Evolutionary conservation across 768 basidiomycete species (phyloP).

Genomic region (Boletales sp.): DNA sequence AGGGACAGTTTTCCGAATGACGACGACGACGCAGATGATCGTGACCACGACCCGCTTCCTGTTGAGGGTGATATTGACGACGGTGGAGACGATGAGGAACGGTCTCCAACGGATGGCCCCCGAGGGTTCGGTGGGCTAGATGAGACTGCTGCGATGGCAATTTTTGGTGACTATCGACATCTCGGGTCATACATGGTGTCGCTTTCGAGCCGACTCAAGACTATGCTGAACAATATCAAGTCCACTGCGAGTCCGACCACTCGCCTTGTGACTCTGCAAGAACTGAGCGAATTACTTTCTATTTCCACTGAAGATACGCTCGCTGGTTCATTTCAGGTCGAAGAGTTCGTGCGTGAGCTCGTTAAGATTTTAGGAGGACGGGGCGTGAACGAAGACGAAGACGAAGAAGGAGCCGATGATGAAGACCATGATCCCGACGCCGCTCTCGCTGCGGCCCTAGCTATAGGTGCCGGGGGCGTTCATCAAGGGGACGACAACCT

Average conservation of each 20-base stretch:
- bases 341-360: constrained; percentile 87
- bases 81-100: constrained; percentile 37
- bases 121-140: constrained; percentile 52
- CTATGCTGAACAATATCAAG: constrained; percentile 87
- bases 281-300: constrained; percentile 89
- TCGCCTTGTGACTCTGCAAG: constrained; percentile 86
- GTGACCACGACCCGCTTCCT: constrained; percentile 44
- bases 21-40: constrained; percentile 42
- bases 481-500: constrained; percentile 82
- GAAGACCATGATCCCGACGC: constrained; percentile 78
- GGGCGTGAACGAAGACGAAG: constrained; percentile 68
- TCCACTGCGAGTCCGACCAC: constrained; percentile 78
- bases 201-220: constrained; percentile 83
- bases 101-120: constrained; percentile 33
- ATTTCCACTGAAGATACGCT: constrained; percentile 98
- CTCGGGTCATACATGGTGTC: constrained; percentile 93
- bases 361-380: constrained; percentile 86
- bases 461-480: constrained; percentile 68
- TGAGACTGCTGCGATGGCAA: constrained; percentile 71
- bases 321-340: constrained; percentile 92
- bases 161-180: constrained; percentile 84
- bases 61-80: constrained; percentile 49
- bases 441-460: constrained; percentile 82
- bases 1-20: constrained; percentile 43
- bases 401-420: constrained; percentile 64